Evolutionary conservation across 2,329 filamentous ascomycete species (phyloP), one percentile per base, ranked within the genome.

Genomic region (Pseudogymnoascus sp.): DNA sequence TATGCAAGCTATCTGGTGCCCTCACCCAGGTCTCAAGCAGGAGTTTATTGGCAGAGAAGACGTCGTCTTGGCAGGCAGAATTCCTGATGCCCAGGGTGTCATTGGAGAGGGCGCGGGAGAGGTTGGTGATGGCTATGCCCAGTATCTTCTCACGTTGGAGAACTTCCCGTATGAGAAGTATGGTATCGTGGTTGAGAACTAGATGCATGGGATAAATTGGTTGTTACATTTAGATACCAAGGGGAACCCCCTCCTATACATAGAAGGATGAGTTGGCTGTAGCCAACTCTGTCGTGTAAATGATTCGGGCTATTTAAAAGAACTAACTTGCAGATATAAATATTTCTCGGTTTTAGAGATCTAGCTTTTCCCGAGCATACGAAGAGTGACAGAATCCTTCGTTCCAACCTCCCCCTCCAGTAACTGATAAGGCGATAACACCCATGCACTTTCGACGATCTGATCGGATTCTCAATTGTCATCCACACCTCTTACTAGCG

Each of bases 1-100:
- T 0, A 98, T 98, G 93, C 86, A 93, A 69, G 92, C 96, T 11
- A 81, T 96, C 1, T 99, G 95, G 95, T 89, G 86, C 70, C 95
- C 95, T 23, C 92, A 98, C 77, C 85, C 86, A 0, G 90, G 85
- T 72, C 78, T 99, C 62, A 81, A 89, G 77, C 80, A 85, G 62
- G 90, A 93, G 74, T 96, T 90, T 71, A 79, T 80, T 43, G 92
- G 90, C 1, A 83, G 88, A 48, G 92, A 96, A 78, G 83, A 82
- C 10, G 85, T 92, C 73, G 91, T 99, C 2, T 78, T 99, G 21
- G 93, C 95, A 0, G 95, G 93, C 0, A 78, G 86, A 69, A 92
- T 89, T 23, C 69, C 80, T 77, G 8, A 78, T 91, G 48, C 75
- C 79, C 57, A 41, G 34, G 63, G 63, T 11, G 41, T 39, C 14